Base-by-base conservation (phyloP, 2,329 filamentous ascomycete species). In the Ilyonectria robusta region DNA sequence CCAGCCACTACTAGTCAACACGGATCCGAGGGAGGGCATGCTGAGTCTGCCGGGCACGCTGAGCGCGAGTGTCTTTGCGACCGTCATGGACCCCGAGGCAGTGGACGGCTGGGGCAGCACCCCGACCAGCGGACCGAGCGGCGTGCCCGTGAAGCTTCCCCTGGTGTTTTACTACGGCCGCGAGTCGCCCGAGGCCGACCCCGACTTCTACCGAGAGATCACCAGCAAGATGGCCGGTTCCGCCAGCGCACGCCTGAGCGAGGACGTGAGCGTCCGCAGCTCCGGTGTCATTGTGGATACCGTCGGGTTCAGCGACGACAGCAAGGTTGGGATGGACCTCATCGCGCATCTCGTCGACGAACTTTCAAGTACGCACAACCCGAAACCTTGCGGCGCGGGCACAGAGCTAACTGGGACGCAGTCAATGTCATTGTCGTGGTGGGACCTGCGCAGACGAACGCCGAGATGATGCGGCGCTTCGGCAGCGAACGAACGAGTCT, bases 91-190 rank as follows among this genome's bases (percentile, higher is more conserved):
- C 79, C 87, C 97, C 1, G 87, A 89, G 74, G 84, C 86, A 2
- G 93, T 95, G 75, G 92, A 94, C 68, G 94, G 93, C 21, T 98
- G 94, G 91, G 96, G 96, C 10, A 94, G 89, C 72, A 95, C 94
- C 73, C 95, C 95, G 0, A 97, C 95, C 75, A 97, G 93, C 71
- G 96, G 95, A 0, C 95, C 96, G 0, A 96, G 92, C 73, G 89
- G 91, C 1, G 91, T 97, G 19, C 95, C 95, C 0, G 94, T 97
- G 59, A 98, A 98, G 84, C 86, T 97, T 74, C 96, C 96, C 6
- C 83, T 99, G 60, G 94, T 95, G 31, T 97, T 97, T 78, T 94
- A 94, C 80, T 97, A 93, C 79, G 95, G 96, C 17, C 85, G 92
- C 69, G 86, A 89, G 59, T 90, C 86, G 68, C 88, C 94, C 1